Evolutionary conservation across 768 basidiomycete genomes (phyloP).

Genomic region (Macrolepiota albuminosa): DNA sequence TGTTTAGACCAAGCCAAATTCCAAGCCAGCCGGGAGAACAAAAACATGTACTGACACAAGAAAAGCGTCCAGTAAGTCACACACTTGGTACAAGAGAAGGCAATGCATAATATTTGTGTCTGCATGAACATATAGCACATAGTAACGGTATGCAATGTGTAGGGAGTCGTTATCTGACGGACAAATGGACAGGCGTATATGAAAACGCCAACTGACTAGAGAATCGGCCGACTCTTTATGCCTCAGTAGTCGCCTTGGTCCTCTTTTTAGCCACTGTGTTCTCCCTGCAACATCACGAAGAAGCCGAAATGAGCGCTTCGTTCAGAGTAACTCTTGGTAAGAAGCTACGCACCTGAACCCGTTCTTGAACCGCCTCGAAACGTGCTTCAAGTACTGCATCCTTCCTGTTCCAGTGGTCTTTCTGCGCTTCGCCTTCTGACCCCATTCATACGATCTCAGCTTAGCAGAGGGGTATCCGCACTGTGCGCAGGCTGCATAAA

Average conservation of each 20-base stretch:
- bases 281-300: constrained; percentile 8
- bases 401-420: constrained; percentile 98
- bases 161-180: neutral
- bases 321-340: neutral
- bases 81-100: neutral
- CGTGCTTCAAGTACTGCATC: constrained; percentile 90
- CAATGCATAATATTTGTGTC: constrained; percentile 14
- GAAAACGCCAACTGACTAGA: neutral
- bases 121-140: constrained; percentile 18
- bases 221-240: constrained; percentile 11
- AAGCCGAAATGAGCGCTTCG: neutral
- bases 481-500: constrained; percentile 85
- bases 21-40: too few relatives aligned
- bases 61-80: neutral
- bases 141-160: constrained; percentile 14
- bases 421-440: constrained; percentile 98
- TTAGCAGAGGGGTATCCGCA: constrained; percentile 97
- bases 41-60: too few relatives aligned
- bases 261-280: constrained; percentile 20
- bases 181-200: neutral
- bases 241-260: constrained; percentile 16
- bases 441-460: constrained; percentile 96
- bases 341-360: constrained; percentile 71
- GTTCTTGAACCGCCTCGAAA: constrained; percentile 97
- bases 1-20: neutral